phyloP scores from a whole-genome alignment of 768 basidiomycete species.

The Rhodotorula graminis region DNA sequence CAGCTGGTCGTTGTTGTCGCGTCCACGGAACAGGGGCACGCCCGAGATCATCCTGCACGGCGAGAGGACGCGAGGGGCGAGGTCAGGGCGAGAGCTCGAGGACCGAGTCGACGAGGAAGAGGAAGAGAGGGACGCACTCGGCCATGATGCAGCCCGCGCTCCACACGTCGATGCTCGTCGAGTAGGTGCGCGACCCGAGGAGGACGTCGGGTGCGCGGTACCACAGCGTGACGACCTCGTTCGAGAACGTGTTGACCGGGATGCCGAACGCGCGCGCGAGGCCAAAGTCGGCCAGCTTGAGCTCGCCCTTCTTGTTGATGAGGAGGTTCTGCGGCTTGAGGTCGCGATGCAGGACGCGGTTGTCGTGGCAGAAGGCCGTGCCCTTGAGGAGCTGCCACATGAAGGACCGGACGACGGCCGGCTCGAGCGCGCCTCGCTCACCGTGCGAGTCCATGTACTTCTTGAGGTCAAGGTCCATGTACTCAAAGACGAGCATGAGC shows the following conservation, averaged over 20 bases:
- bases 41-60: conserved; percentile 76
- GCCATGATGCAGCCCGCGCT: conserved; percentile 98
- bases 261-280: conserved; percentile 96
- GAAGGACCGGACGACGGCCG: conserved; percentile 79
- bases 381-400: conserved; percentile 97
- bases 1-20: conserved; percentile 97
- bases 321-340: conserved; percentile 97
- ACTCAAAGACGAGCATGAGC: conserved; percentile 96
- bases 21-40: conserved; percentile 88
- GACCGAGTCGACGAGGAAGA: too few species aligned
- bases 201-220: conserved; percentile 97
- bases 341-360: conserved; percentile 94
- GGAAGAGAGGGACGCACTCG: conserved; percentile 51
- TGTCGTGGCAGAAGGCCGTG: conserved; percentile 97
- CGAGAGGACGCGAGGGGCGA: background rate
- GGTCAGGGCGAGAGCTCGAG: background rate
- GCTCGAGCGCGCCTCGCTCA: conserved; percentile 85
- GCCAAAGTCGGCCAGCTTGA: conserved; percentile 97
- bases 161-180: conserved; percentile 98
- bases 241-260: conserved; percentile 97
- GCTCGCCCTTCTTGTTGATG: conserved; percentile 92
- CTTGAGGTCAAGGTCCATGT: conserved; percentile 95
- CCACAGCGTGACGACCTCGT: conserved; percentile 99
- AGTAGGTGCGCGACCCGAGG: conserved; percentile 92
- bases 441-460: conserved; percentile 99